phyloP scores from a whole-genome alignment of 2,329 filamentous ascomycete species.

The Leptographium galeiforme region DNA sequence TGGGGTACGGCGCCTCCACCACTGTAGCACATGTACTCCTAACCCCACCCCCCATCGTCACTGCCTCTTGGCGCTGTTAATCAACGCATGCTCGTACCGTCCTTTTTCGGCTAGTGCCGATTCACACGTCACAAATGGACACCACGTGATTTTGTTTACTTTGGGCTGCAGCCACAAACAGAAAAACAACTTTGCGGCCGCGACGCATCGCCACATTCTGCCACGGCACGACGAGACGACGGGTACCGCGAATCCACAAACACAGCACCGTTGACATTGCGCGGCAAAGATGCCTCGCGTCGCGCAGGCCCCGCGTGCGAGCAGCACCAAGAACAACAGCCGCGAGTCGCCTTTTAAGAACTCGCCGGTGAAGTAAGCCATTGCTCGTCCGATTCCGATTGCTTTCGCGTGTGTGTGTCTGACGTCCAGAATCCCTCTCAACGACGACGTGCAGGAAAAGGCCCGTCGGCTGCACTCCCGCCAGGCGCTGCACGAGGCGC shows the following conservation, averaged over 20 bases:
- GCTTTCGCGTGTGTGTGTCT: no score
- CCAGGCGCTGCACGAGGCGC: constrained; percentile 76
- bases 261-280: background rate
- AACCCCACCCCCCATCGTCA: no score
- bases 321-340: constrained; percentile 20
- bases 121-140: background rate
- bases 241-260: constrained; percentile 10
- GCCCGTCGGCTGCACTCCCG: constrained; percentile 76
- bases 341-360: constrained; percentile 42
- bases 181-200: background rate
- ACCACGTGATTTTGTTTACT: constrained; percentile 16
- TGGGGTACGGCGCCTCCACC: no score
- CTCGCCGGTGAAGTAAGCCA: constrained; percentile 40
- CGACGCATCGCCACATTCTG: constrained; percentile 4
- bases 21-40: background rate
- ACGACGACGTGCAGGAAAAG: constrained; percentile 90
- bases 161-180: constrained; percentile 8
- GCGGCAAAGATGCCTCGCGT: constrained; percentile 40
- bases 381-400: background rate
- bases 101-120: no score
- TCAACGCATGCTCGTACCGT: no score
- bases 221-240: background rate
- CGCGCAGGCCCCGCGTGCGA: constrained; percentile 38
- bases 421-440: constrained; percentile 66
- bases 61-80: no score